These are phyloP conservation scores for Usnea hakonensis DNA, from an alignment of 495 filamentous ascomycete species.

Conservation along the genomic window DNA sequence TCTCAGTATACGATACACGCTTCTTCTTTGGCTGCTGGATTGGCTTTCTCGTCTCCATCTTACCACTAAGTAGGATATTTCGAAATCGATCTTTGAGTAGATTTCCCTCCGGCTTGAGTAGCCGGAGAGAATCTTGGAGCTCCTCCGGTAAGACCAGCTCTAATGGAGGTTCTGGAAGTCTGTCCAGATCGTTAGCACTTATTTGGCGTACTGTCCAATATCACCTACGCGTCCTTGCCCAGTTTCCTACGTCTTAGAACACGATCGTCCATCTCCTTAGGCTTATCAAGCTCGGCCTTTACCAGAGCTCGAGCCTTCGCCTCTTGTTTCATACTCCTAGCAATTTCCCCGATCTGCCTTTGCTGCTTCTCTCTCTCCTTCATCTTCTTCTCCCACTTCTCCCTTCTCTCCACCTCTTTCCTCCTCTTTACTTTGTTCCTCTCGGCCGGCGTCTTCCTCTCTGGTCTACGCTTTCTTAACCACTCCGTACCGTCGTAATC, in stretches of 20 bases:
- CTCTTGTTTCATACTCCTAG: conserved; percentile 51
- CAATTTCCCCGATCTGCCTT: conserved; percentile 56
- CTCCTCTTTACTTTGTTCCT: conserved; percentile 78
- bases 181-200: conserved; percentile 31
- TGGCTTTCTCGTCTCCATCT: conserved; percentile 72
- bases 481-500: conserved; percentile 55
- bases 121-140: conserved; percentile 78
- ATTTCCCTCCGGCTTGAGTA: conserved; percentile 91
- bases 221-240: conserved; percentile 58
- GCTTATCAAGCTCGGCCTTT: conserved; percentile 37
- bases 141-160: conserved; percentile 91
- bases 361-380: conserved; percentile 62
- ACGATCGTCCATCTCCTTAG: conserved; percentile 46
- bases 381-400: conserved; percentile 61
- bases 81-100: conserved; percentile 85
- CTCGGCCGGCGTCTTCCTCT: conserved; percentile 77
- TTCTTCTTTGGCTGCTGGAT: conserved; percentile 71
- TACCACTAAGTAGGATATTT: conserved; percentile 78
- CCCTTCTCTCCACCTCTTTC: conserved; percentile 73
- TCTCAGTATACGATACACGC: conserved; percentile 75
- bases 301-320: conserved; percentile 38
- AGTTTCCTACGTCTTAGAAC: conserved; percentile 64
- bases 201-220: not conserved
- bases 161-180: conserved; percentile 66
- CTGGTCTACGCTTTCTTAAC: conserved; percentile 61